These are phyloP conservation scores for Craspedostauros australis DNA, from an alignment of 108 stramenopile species.

Conservation along the genomic window DNA sequence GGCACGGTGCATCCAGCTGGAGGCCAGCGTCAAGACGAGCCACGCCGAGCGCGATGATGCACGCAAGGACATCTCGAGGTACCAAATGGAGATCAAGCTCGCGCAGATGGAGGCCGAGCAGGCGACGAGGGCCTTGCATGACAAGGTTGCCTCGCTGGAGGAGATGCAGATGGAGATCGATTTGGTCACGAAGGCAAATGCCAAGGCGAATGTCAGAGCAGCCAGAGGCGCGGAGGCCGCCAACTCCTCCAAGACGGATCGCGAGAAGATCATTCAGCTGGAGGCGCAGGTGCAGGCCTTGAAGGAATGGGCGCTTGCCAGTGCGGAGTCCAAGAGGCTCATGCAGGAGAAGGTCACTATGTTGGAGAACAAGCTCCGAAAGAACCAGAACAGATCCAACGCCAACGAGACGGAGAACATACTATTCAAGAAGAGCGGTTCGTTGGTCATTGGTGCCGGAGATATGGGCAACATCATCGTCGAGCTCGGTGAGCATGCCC, in stretches of 20 bases:
- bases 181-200: slow-evolving; percentile 60
- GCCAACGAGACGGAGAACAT: slow-evolving; percentile 26
- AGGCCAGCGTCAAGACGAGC: slow-evolving; percentile 24
- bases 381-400: slow-evolving; percentile 23
- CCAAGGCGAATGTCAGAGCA: slow-evolving; percentile 63
- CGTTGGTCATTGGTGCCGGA: slow-evolving; percentile 80
- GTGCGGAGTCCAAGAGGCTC: slow-evolving; percentile 69
- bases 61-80: slow-evolving; percentile 33
- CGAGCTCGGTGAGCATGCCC: slow-evolving; percentile 36
- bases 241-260: slow-evolving; percentile 55
- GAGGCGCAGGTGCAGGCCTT: slow-evolving; percentile 75
- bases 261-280: slow-evolving; percentile 60
- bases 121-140: slow-evolving; percentile 53
- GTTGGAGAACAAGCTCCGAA: slow-evolving; percentile 55
- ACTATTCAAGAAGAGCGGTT: slow-evolving; percentile 49
- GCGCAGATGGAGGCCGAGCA: slow-evolving; percentile 83
- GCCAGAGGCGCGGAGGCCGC: slow-evolving; percentile 65
- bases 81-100: slow-evolving; percentile 76
- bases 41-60: slow-evolving; percentile 40
- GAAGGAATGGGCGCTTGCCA: slow-evolving; percentile 84
- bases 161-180: slow-evolving; percentile 90
- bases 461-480: slow-evolving; percentile 41
- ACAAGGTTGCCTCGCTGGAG: slow-evolving; percentile 53
- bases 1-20: slow-evolving; percentile 51
- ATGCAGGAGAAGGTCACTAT: slow-evolving; percentile 53